Conservation (phyloP, 23 red algal species). For the Gracilaria domingensis region DNA sequence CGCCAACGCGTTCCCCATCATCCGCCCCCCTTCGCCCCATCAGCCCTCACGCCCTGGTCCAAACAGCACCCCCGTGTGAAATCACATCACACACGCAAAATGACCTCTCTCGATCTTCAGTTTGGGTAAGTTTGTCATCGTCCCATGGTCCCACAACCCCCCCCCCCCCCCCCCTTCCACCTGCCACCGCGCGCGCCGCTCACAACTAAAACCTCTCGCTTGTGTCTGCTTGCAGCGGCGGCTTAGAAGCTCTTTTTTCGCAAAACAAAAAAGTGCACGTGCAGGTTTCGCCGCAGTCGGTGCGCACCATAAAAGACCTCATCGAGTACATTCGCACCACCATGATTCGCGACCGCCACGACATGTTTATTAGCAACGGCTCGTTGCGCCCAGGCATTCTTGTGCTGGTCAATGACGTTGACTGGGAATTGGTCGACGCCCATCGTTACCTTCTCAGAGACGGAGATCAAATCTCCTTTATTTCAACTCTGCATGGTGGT, state of each 20-base stretch:
- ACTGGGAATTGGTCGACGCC: slow-evolving; percentile 97
- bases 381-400: slow-evolving; percentile 89
- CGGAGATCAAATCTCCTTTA: slow-evolving; percentile 91
- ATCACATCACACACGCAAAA: no score
- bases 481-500: slow-evolving; percentile 98
- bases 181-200: no score
- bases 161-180: no score
- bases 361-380: slow-evolving; percentile 81
- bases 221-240: slow-evolving; percentile 36
- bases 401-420: slow-evolving; percentile 97
- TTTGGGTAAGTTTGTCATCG: slow-evolving; percentile 21
- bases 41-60: no score
- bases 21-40: no score
- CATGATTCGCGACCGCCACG: slow-evolving; percentile 82
- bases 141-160: no score
- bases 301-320: slow-evolving; percentile 71
- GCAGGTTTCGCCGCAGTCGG: not conserved
- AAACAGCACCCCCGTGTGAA: no score
- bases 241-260: slow-evolving; percentile 55
- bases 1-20: no score
- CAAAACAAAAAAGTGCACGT: slow-evolving; percentile 46
- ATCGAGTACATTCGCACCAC: slow-evolving; percentile 78
- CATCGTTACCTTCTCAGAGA: slow-evolving; percentile 50
- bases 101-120: slow-evolving; percentile 1
- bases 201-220: no score